phyloP scores from a whole-genome alignment of 1,284 basidiomycete genomes.

The Heterobasidion parviporum region DNA sequence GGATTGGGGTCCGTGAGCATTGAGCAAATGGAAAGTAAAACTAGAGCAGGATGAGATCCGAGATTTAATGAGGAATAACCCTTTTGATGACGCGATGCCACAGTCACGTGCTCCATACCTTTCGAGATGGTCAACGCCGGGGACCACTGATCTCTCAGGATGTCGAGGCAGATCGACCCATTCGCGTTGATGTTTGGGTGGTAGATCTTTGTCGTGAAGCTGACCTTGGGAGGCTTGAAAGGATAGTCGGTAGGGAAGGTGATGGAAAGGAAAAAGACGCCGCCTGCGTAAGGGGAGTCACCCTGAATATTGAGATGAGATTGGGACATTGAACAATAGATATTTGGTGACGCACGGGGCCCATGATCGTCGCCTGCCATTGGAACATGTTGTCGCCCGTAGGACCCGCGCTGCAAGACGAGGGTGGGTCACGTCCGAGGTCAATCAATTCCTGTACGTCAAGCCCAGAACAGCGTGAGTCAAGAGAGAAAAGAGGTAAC shows the following conservation, averaged over 20 bases:
- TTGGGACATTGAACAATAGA: background rate
- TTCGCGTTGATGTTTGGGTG: constrained; percentile 98
- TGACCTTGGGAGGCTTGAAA: constrained; percentile 99
- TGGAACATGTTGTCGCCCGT: constrained; percentile 96
- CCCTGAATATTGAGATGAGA: constrained; percentile 37
- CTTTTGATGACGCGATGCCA: constrained; percentile 1
- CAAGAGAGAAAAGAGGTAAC: constrained; percentile 3
- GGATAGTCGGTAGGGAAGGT: constrained; percentile 94
- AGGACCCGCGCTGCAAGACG: constrained; percentile 94
- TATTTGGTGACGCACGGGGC: constrained; percentile 52
- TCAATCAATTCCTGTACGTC: constrained; percentile 84
- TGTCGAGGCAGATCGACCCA: constrained; percentile 97
- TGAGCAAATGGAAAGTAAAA: constrained; percentile 91
- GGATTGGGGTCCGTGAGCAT: constrained; percentile 98
- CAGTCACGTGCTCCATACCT: constrained; percentile 40
- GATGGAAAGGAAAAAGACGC: constrained; percentile 95
- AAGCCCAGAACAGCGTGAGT: constrained; percentile 7
- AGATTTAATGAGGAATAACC: background rate
- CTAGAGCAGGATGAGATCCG: constrained; percentile 28
- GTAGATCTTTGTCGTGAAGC: constrained; percentile 97
- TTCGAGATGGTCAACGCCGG: constrained; percentile 98
- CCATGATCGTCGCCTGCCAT: constrained; percentile 98
- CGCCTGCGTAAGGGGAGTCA: constrained; percentile 93
- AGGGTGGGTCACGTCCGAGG: constrained; percentile 95
- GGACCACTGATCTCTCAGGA: constrained; percentile 95